Evolutionary conservation across 129 eudicot species (phyloP).

Genomic region (Helichrysum umbraculigerum): DNA sequence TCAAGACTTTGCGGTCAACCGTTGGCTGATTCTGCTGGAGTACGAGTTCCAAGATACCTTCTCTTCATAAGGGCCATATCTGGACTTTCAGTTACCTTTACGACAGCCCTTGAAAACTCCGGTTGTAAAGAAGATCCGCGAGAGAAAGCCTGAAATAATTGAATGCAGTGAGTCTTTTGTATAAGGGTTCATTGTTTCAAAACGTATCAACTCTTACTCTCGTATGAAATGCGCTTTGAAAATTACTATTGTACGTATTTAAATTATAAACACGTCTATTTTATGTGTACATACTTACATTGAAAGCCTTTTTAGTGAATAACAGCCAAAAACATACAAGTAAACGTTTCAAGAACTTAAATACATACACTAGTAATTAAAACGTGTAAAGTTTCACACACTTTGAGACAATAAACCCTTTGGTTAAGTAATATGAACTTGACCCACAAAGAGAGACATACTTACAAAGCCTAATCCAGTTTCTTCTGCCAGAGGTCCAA

Average conservation of each 20-base stretch:
- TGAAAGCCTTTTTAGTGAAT: not conserved
- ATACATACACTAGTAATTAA: no score
- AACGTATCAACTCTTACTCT: no score
- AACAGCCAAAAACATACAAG: no score
- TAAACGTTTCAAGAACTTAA: no score
- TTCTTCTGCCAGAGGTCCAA: slow-evolving; percentile 21
- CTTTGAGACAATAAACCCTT: no score
- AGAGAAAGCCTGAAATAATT: slow-evolving; percentile 28
- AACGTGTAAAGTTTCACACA: no score
- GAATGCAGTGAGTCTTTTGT: not conserved
- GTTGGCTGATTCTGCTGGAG: slow-evolving; percentile 7
- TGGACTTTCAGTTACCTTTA: slow-evolving; percentile 22
- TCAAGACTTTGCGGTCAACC: slow-evolving; percentile 24
- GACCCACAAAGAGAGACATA: not conserved
- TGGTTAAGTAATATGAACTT: no score
- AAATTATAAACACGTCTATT: no score
- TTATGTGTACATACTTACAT: not conserved
- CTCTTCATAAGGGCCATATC: slow-evolving; percentile 3
- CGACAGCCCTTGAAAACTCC: slow-evolving; percentile 14
- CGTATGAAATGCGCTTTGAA: no score
- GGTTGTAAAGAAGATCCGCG: slow-evolving; percentile 4
- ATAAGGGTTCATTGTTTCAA: no score
- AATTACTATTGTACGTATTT: no score
- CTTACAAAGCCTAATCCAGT: slow-evolving; percentile 32
- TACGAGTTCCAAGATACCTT: slow-evolving; percentile 7